A percentile compares a stretch with the other conserved stretches of the same genome.
Evolutionary conservation across 192 early-diverging fungal genomes (phyloP).

Genomic region (Backusella liffmaniae): DNA sequence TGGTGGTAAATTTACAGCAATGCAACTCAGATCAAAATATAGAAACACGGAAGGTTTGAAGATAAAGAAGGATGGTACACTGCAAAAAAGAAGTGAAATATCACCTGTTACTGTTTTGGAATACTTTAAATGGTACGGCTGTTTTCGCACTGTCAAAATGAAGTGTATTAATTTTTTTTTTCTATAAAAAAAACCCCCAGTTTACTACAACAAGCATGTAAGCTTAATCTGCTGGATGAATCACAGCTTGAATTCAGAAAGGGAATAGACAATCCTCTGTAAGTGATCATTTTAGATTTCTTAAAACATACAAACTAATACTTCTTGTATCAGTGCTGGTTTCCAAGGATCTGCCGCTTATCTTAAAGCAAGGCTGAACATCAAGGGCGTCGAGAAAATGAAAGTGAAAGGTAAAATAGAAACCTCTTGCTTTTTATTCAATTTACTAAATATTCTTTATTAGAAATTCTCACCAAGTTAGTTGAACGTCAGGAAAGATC

Average conservation of each 20-base stretch:
- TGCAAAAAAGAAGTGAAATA: neutral
- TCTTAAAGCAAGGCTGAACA: neutral
- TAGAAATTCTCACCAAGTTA: neutral
- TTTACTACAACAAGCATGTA: neutral
- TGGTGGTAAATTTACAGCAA: neutral
- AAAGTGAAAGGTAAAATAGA: constrained; percentile 1
- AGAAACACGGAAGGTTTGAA: neutral
- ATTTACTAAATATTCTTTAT: neutral
- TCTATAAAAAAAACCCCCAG: neutral
- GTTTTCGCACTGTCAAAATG: neutral
- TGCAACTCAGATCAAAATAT: neutral
- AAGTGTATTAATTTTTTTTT: neutral
- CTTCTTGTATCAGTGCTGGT: neutral
- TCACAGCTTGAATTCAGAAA: constrained; percentile 3
- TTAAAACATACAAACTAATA: neutral
- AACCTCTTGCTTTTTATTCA: neutral
- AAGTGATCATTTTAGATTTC: neutral
- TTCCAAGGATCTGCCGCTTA: neutral
- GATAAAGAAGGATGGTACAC: neutral
- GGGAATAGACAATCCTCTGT: neutral
- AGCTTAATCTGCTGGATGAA: neutral
- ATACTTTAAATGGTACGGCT: neutral
- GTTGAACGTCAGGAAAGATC: neutral
- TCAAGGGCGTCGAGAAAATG: neutral
- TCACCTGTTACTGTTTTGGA: neutral